Conservation (phyloP, 495 filamentous ascomycete species). For the Cryomyces minteri region DNA sequence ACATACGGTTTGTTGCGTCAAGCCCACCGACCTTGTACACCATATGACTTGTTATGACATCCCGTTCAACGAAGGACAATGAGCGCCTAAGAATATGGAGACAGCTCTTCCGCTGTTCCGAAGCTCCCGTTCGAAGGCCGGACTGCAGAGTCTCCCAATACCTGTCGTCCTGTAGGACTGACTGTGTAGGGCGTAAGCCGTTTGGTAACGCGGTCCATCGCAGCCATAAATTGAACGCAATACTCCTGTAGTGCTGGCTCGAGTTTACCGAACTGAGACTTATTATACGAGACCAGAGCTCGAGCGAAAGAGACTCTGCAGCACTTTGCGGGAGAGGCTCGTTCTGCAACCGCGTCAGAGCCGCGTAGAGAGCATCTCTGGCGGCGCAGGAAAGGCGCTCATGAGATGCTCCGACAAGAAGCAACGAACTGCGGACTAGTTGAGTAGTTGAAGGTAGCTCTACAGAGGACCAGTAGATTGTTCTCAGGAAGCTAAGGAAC, state of each 20-base stretch:
- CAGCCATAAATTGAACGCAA: not conserved
- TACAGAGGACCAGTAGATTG: no score
- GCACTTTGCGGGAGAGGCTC: no score
- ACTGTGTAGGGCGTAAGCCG: not conserved
- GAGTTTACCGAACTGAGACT: not conserved
- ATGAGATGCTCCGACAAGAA: no score
- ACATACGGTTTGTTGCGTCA: no score
- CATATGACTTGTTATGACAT: not conserved
- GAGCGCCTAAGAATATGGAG: conserved; percentile 24
- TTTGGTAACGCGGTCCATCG: not conserved
- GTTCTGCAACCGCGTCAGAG: no score
- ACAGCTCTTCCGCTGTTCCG: conserved; percentile 26
- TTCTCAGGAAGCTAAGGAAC: no score
- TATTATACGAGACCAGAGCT: not conserved
- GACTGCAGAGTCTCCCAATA: conserved; percentile 24
- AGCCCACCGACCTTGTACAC: not conserved
- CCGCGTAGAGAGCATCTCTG: no score
- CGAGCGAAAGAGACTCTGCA: no score
- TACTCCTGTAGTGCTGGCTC: not conserved
- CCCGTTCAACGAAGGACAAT: conserved; percentile 1
- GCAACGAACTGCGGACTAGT: no score
- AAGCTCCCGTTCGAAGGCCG: conserved; percentile 21
- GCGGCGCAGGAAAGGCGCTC: no score
- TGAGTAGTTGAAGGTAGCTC: no score
- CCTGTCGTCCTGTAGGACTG: conserved; percentile 6